Base-by-base conservation (phyloP, 345 rosid genomes). In the Eucalyptus pauciflora region DNA sequence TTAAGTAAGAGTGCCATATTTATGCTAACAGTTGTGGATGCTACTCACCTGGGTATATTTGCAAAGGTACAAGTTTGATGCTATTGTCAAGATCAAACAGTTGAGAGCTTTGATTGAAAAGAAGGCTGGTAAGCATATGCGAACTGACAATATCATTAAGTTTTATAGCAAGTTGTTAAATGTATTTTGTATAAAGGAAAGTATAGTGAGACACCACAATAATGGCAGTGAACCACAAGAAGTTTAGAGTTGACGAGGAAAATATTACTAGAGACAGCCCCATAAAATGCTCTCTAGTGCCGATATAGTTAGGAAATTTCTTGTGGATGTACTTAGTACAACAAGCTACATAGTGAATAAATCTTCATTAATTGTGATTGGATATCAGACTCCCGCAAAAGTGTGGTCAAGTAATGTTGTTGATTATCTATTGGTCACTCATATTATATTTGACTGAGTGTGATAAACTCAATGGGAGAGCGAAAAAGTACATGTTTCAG, bases 51-150 rank as follows among this genome's bases (percentile, higher is more conserved):
- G 0, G 14, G 14, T 58, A 25, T 58, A 24, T 58, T 24, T 58
- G 67, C n/a, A 24, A 11, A 25, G 7, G n/a, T 11, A 60, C 13
- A 60, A 60, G 29, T 60, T 60, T 60, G 31, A 60, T 60, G 67
- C 13, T 60, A 25, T 58, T 58, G 13, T 25, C 29, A 24, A 60
- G 3, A 60, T 60, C n/a, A 60, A 25, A 24, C 0, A 5, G 15
- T 60, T 60, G n/a, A 58, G n/a, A 58, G 13, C n/a, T 10, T 58
- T 58, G n/a, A 25, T 60, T 10, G n/a, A 60, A 60, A 60, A 25
- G 31, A 25, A 60, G 14, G 13, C 3, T 1, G 0, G 0, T 60
- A 60, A 27, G 29, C 2, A 2, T 25, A 24, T 25, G 29, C 31
- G 6, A 11, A 60, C 0, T 27, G 0, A 60, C 4, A 5, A 2